phyloP scores from a whole-genome alignment of 2,329 filamentous ascomycete genomes.

The Dactylonectria estremocensis region DNA sequence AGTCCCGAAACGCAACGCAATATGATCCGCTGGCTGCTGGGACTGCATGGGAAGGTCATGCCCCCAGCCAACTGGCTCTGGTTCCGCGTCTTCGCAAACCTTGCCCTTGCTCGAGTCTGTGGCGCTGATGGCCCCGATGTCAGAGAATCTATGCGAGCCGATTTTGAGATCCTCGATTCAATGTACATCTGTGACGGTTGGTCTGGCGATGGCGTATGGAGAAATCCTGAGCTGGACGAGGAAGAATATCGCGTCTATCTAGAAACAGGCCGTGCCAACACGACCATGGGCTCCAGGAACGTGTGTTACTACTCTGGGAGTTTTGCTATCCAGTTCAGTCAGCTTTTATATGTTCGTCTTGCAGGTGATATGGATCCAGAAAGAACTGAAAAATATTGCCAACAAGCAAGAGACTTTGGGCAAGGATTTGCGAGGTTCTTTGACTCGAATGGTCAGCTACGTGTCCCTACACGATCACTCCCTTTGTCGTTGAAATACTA shows the following conservation, averaged over 20 bases:
- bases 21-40: slow-evolving; percentile 58
- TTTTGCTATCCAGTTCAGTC: slow-evolving; percentile 66
- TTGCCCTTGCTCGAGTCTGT: slow-evolving; percentile 59
- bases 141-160: slow-evolving; percentile 53
- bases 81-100: slow-evolving; percentile 64
- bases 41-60: slow-evolving; percentile 61
- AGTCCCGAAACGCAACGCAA: slow-evolving; percentile 52
- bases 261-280: not conserved
- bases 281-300: not conserved
- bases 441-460: slow-evolving; percentile 56
- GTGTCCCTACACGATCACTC: too few relatives aligned
- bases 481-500: too few relatives aligned
- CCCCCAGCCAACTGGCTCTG: slow-evolving; percentile 65
- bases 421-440: slow-evolving; percentile 63
- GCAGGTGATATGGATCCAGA: slow-evolving; percentile 56
- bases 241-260: slow-evolving; percentile 51
- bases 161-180: slow-evolving; percentile 59
- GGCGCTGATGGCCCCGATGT: slow-evolving; percentile 53
- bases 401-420: slow-evolving; percentile 58
- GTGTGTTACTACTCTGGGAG: slow-evolving; percentile 64
- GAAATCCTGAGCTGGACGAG: slow-evolving; percentile 51
- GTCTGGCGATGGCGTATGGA: slow-evolving; percentile 62
- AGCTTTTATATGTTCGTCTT: slow-evolving; percentile 61
- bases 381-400: slow-evolving; percentile 54
- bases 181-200: slow-evolving; percentile 63